A percentile compares a stretch with the other conserved stretches of the same genome.
Evolutionary conservation across 768 basidiomycete genomes (phyloP).

Genomic region (Boletus coccyginus): DNA sequence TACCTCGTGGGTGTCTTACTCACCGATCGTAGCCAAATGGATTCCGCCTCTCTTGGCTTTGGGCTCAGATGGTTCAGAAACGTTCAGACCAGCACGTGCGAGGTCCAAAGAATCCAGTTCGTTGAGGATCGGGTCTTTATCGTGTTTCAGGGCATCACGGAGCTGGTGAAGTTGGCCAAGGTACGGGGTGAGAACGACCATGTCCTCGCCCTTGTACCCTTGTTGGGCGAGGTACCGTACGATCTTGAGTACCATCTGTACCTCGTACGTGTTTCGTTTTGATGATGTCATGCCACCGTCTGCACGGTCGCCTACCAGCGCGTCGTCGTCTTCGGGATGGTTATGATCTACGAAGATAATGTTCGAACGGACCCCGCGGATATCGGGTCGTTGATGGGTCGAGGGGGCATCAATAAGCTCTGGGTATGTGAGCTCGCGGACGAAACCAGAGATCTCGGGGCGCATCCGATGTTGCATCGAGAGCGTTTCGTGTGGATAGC

Average conservation of each 20-base stretch:
- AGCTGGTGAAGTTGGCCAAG: slow-evolving; percentile 59
- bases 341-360: slow-evolving; percentile 61
- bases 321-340: slow-evolving; percentile 51
- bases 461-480: slow-evolving; percentile 68
- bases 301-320: slow-evolving; percentile 37
- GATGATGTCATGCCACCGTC: slow-evolving; percentile 49
- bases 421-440: slow-evolving; percentile 65
- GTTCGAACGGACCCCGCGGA: slow-evolving; percentile 55
- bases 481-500: slow-evolving; percentile 59
- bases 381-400: slow-evolving; percentile 46
- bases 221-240: slow-evolving; percentile 65
- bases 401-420: slow-evolving; percentile 54
- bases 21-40: slow-evolving; percentile 63
- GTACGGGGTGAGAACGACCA: slow-evolving; percentile 72
- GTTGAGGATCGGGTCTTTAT: too few species aligned
- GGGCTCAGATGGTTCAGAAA: slow-evolving; percentile 26
- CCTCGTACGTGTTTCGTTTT: slow-evolving; percentile 61
- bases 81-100: slow-evolving; percentile 42
- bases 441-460: slow-evolving; percentile 62
- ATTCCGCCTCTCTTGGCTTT: slow-evolving; percentile 38
- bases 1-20: not conserved
- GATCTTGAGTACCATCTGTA: slow-evolving; percentile 61
- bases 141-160: slow-evolving; percentile 40
- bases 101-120: too few species aligned
- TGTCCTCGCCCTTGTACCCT: slow-evolving; percentile 57